phyloP scores from a whole-genome alignment of 2,329 filamentous ascomycete species.

The Ascochyta rabiei region DNA sequence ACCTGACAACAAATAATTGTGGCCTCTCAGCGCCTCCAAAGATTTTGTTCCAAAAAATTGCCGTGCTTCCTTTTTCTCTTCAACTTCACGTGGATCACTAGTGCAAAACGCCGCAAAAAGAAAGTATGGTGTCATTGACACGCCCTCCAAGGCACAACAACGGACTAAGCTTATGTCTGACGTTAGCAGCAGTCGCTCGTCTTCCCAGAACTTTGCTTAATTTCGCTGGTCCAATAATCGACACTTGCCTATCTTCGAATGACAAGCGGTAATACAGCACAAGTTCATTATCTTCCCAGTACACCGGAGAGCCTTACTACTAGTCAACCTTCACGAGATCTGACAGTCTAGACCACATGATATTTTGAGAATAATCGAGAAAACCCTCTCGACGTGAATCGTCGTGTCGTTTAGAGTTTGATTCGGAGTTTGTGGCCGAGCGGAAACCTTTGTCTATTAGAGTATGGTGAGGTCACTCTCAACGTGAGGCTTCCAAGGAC shows the following conservation, averaged over 20 bases:
- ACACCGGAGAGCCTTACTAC: background rate
- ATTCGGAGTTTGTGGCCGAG: background rate
- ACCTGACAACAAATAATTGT: conserved; percentile 8
- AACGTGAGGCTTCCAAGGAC: no score
- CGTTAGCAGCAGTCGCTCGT: conserved; percentile 1
- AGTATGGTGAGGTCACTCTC: background rate
- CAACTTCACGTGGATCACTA: background rate
- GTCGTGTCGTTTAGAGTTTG: background rate
- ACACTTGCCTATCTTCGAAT: background rate
- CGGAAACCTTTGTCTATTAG: background rate
- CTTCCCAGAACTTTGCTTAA: conserved; percentile 3
- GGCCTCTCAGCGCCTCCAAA: background rate
- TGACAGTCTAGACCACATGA: background rate
- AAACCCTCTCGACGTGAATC: background rate
- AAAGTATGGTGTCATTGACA: conserved; percentile 7
- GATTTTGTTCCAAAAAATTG: background rate
- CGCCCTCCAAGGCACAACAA: background rate
- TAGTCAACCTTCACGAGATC: background rate
- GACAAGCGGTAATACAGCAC: background rate
- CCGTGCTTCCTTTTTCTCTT: background rate
- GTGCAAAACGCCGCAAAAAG: conserved; percentile 1
- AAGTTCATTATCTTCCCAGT: background rate
- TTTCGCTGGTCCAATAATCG: background rate
- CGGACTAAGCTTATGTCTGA: background rate
- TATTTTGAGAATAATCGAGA: background rate